These are phyloP conservation scores for Komagataea norvegica DNA, from an alignment of 1,139 yeast genomes.

Conservation along the genomic window DNA sequence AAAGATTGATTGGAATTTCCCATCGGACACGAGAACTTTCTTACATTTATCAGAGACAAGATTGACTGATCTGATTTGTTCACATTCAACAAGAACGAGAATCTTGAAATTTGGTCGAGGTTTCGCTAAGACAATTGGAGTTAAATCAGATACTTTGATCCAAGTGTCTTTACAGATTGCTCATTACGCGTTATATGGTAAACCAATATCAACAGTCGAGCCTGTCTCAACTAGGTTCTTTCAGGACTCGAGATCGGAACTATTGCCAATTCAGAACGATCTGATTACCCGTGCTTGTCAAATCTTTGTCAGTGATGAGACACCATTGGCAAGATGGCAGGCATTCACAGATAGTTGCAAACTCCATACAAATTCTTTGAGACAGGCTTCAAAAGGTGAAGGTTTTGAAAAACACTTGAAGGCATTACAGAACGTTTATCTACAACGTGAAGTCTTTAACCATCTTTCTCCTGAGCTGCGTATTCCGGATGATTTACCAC, in stretches of 20 bases:
- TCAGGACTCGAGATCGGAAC: conserved; percentile 63
- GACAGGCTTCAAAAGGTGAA: conserved; percentile 51
- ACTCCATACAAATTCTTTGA: conserved; percentile 45
- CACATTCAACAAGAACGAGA: conserved; percentile 54
- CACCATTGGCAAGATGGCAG: conserved; percentile 44
- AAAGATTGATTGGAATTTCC: conserved; percentile 45
- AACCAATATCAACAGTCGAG: conserved; percentile 60
- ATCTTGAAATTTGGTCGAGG: conserved; percentile 40
- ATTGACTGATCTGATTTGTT: conserved; percentile 67
- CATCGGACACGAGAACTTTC: conserved; percentile 43
- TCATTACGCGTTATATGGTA: conserved; percentile 69
- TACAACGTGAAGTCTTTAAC: conserved; percentile 40
- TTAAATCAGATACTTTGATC: conserved; percentile 61
- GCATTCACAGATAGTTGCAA: conserved; percentile 48
- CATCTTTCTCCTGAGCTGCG: conserved; percentile 35
- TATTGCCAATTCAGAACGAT: conserved; percentile 59
- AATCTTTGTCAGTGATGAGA: conserved; percentile 50
- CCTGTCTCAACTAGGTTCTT: conserved; percentile 71
- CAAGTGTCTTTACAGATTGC: conserved; percentile 68
- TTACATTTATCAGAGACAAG: conserved; percentile 69
- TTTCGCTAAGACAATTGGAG: conserved; percentile 46
- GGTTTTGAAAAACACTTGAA: conserved; percentile 72
- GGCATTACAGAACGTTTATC: conserved; percentile 51
- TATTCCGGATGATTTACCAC: conserved; percentile 22
- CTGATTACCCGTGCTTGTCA: conserved; percentile 52